Conservation (phyloP, 1,139 yeast species). For the Candida sanyaensis region DNA sequence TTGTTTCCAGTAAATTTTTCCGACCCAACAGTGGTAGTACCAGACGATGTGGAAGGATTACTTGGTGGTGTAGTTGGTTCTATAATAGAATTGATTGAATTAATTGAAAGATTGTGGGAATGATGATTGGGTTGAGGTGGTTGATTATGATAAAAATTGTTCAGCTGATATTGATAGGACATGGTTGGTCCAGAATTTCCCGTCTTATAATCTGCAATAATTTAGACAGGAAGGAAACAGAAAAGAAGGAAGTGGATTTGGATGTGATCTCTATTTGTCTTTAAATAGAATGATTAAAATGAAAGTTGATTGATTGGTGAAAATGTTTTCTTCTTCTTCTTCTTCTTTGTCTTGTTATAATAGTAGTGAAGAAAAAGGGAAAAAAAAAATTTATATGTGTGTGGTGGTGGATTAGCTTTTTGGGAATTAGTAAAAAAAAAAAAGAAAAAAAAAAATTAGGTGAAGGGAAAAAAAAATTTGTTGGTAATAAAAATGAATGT, state of each 20-base stretch:
- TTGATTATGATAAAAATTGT: slow-evolving; percentile 3
- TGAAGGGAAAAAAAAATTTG: background rate
- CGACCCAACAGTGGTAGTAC: background rate
- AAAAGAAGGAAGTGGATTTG: too few relatives aligned
- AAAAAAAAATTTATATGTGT: background rate
- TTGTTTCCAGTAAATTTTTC: background rate
- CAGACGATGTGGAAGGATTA: slow-evolving; percentile 5
- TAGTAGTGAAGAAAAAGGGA: background rate
- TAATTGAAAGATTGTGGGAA: slow-evolving; percentile 38
- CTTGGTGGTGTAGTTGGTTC: slow-evolving; percentile 47
- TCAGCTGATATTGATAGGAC: slow-evolving; percentile 7
- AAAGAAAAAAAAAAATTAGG: background rate
- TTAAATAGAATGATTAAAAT: too few relatives aligned
- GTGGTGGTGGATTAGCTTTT: background rate
- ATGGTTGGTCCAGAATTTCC: background rate
- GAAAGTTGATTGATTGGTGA: too few relatives aligned
- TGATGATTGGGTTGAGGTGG: slow-evolving; percentile 17
- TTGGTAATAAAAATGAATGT: background rate
- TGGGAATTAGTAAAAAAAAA: background rate
- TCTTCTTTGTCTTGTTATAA: background rate
- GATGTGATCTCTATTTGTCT: too few relatives aligned
- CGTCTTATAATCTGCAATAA: too few relatives aligned
- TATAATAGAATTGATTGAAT: slow-evolving; percentile 35
- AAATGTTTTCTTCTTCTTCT: background rate
- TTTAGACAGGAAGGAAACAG: too few relatives aligned